Conservation (phyloP, 2,329 filamentous ascomycete genomes). For the Penicillium sumatraense region DNA sequence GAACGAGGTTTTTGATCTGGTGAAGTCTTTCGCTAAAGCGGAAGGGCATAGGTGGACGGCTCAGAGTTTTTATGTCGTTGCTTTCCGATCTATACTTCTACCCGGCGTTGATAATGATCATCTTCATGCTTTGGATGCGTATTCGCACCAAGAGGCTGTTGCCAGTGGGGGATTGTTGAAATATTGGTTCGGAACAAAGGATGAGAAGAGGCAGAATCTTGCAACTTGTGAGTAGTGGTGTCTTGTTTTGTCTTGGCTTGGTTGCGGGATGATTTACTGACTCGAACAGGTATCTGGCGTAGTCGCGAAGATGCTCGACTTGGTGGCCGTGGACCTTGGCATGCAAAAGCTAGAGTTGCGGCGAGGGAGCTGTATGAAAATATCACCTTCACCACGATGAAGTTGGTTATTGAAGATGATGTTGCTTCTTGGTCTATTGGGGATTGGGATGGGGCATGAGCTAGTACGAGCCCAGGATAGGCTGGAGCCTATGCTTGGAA, state of each 20-base stretch:
- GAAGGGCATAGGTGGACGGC: constrained; percentile 62
- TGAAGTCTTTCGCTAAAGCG: constrained; percentile 57
- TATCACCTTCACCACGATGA: constrained; percentile 70
- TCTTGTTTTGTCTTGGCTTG: too few species aligned
- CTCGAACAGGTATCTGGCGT: constrained; percentile 67
- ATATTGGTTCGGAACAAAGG: constrained; percentile 86
- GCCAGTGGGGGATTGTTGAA: constrained; percentile 82
- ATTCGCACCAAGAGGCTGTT: constrained; percentile 79
- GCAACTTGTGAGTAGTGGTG: constrained; percentile 68
- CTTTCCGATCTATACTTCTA: constrained; percentile 76
- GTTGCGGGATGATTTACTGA: too few species aligned
- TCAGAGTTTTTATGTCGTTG: constrained; percentile 78
- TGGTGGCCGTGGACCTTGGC: constrained; percentile 62
- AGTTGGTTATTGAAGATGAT: constrained; percentile 69
- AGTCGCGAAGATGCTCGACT: constrained; percentile 64
- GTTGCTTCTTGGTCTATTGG: constrained; percentile 67
- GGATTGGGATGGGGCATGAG: constrained; percentile 54
- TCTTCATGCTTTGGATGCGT: constrained; percentile 74
- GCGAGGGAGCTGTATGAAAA: constrained; percentile 58
- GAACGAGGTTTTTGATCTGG: constrained; percentile 62
- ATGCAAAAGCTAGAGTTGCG: constrained; percentile 56
- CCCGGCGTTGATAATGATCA: constrained; percentile 68
- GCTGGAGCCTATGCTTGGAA: too few species aligned
- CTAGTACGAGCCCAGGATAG: too few species aligned
- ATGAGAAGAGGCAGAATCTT: constrained; percentile 73